Base-by-base conservation (phyloP, 345 rosid species). In the Anacardium occidentale region DNA sequence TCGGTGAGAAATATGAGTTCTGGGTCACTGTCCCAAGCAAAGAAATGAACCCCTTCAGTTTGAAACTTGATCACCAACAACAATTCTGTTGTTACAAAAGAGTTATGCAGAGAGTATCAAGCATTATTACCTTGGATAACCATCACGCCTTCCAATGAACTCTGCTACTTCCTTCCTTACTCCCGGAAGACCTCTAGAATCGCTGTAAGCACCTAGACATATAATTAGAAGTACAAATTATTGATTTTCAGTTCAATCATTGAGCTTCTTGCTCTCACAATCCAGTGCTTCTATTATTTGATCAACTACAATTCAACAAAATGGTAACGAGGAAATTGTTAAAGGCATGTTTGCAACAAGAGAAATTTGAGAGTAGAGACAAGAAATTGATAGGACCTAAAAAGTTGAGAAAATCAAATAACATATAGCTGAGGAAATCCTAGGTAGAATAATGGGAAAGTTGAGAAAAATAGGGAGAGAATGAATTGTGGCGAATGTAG, bases 1-100 rank as follows among this genome's bases (percentile, higher is more conserved):
- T 92, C 98, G 63, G 98, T 94, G 74, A 94, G 98, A 77, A 78
- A 94, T 72, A 94, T 89, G 81, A 89, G 92, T 77, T 94, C 98
- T 42, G 98, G 98, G 77, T 94, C 98, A 77, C 99, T 95, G 88
- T 77, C 50, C 72, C 71, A 42, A 37, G 76, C 42, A 74, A 72
- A 86, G 26, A 69, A 72, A 42, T 69, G 18, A 59, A 71, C 13
- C 61, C 68, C 9, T 62, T 80, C 68, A 73, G 83, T 68, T 83
- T 44, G 70, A 25, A 66, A 77, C 48, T 64, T 61, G 24, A 44
- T 50, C 25, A 22, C 59, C 62, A 65, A 53, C 53, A 24, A 52
- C 11, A 40, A 65, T 34, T 59, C 20, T 40, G 57, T 63, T 40
- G 24, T 52, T 56, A 32, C 9, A 2, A 17, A 29, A 51, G 44